phyloP scores from a whole-genome alignment of 495 filamentous ascomycete species.

The Cercophora samala region DNA sequence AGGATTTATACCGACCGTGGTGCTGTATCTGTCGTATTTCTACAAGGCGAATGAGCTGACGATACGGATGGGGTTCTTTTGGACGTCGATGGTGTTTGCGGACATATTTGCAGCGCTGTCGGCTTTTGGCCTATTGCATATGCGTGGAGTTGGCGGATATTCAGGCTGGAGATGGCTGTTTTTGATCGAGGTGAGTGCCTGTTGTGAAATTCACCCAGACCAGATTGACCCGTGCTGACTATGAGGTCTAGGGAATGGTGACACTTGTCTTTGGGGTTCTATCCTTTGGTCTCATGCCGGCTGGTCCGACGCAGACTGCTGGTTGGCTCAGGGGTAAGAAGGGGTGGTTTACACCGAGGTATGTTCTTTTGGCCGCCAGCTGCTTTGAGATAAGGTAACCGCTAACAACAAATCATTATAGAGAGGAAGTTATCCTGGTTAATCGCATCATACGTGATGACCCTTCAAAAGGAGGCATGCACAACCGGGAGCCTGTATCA shows the following conservation, averaged over 20 bases:
- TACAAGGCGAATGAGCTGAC: constrained; percentile 66
- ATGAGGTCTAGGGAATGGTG: constrained; percentile 37
- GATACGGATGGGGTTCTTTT: constrained; percentile 60
- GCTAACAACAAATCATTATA: background rate
- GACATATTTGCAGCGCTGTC: constrained; percentile 51
- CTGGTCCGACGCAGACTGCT: constrained; percentile 52
- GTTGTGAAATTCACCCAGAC: background rate
- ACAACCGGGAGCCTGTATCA: constrained; percentile 58
- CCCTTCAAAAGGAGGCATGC: constrained; percentile 60
- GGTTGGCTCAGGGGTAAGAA: constrained; percentile 45
- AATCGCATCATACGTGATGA: constrained; percentile 70
- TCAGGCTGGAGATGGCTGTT: constrained; percentile 64
- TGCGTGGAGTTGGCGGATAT: constrained; percentile 52
- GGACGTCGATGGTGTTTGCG: constrained; percentile 51
- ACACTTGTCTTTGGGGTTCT: constrained; percentile 50
- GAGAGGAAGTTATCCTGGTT: constrained; percentile 63
- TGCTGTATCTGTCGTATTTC: constrained; percentile 69
- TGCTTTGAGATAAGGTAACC: too few relatives aligned
- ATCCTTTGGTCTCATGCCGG: constrained; percentile 56
- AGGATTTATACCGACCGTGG: constrained; percentile 54
- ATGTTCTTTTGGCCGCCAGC: background rate
- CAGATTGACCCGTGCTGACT: background rate
- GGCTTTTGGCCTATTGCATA: constrained; percentile 49
- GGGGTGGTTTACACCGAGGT: constrained; percentile 45
- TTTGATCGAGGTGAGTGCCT: constrained; percentile 35